Evolutionary conservation across 768 basidiomycete genomes (phyloP), one percentile per base, ranked within the genome.

Genomic region (Tricholoma flavovirens): DNA sequence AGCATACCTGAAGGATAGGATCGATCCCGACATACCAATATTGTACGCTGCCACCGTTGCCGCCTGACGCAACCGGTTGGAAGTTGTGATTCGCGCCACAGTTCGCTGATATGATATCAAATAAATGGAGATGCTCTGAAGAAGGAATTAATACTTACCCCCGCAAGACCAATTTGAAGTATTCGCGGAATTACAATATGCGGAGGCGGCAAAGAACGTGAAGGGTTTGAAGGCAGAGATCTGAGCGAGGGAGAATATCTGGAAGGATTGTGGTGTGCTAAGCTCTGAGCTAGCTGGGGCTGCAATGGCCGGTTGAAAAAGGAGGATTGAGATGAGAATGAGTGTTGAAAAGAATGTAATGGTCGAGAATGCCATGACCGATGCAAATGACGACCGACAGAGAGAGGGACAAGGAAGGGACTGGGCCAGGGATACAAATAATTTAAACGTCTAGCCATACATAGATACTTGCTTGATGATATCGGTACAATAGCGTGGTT

Each of bases 81-180:
- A 84, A 83, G n/a, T 59, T 55, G 4, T 77, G 65, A 61, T 77
- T 82, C 3, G 77, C 79, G 1, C 73, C 38, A 59, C 80, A 83
- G 64, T 77, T 74, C 14, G 66, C 77, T 78, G 58, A 22, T 12
- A 22, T 24, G 8, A 54, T 7, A 12, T 6, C 10, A 10, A 8
- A 15, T n/a, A 15, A 4, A 42, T 9, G 24, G 3, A 17, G 9
- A 9, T 12, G 14, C 5, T 19, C 14, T 10, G 7, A 17, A 26
- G 24, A 40, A 19, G 24, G 9, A 11, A 21, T 14, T 11, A 29
- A 14, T 48, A n/a, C 60, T 45, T 56, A 70, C 73, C 58, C 67
- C 84, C 84, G 65, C 83, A 85, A 29, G 74, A 64, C 81, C 83
- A 84, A 19, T 71, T 69, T 40, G 75, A 59, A 22, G 77, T 79